Base-by-base conservation (phyloP, 768 basidiomycete species). In the Xerocomellus chrysenteron region DNA sequence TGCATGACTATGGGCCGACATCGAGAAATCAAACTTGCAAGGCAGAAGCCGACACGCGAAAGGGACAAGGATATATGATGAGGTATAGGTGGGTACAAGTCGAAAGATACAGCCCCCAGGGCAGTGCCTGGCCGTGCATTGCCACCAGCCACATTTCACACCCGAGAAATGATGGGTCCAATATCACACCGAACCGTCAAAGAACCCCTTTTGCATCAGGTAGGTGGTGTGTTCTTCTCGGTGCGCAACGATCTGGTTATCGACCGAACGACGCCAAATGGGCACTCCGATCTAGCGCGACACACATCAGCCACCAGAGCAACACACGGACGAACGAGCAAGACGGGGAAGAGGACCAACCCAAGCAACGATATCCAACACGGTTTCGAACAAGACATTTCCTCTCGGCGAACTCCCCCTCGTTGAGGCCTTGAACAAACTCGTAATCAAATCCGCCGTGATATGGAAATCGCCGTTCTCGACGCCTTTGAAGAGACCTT, bases 391-490 rank as follows among this genome's bases (percentile, higher is more conserved):
- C n/a, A 90, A 59, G 54, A 76, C 68, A 65, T 83, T 88, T 55
- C 82, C 82, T 32, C 78, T 72, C 1, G 87, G 87, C 41, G 79
- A 67, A 66, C 82, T 86, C 58, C 83, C 83, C 12, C 79, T 73
- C 2, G 87, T 85, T 8, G 81, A 83, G 7, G 85, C 79, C 21
- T 88, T 78, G 69, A 95, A 88, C 19, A 93, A 58, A 49, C 78
- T 72, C 4, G 85, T 84, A 35, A 87, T 80, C 30, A 91, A 71
- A 63, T 93, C 87, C 24, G 80, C 82, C 0, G 88, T 84, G 55
- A 94, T 92, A 57, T 94, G 89, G 52, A 81, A 84, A 5, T 90
- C 74, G 26, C 86, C 87, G 21, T 76, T 80, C 62, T 84, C 77
- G 12, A 95, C 79, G 26, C 92, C 92, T 87, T 78, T 76, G 41